Evolutionary conservation across 2,329 filamentous ascomycete species (phyloP).

Genomic region (Aspergillus unguis): DNA sequence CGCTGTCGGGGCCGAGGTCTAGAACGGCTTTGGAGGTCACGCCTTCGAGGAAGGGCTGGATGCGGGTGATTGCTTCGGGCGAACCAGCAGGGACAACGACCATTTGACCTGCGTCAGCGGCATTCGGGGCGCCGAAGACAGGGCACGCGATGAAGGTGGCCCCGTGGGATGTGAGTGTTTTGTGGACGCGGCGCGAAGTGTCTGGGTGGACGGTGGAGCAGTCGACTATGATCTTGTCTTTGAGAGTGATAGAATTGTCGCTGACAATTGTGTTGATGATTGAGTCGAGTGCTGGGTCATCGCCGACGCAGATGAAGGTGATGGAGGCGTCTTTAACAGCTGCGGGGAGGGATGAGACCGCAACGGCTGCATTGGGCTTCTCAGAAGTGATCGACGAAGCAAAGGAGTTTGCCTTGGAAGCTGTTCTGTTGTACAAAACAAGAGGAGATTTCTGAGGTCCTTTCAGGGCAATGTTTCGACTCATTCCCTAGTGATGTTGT

Average conservation of each 20-base stretch:
- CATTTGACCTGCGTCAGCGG: conserved; percentile 62
- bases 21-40: conserved; percentile 69
- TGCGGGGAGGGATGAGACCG: conserved; percentile 62
- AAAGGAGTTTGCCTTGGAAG: conserved; percentile 62
- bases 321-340: conserved; percentile 68
- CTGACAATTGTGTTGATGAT: conserved; percentile 57
- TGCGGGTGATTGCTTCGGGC: conserved; percentile 56
- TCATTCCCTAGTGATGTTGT: conserved; percentile 63
- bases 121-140: conserved; percentile 43
- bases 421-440: conserved; percentile 76
- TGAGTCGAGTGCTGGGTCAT: conserved; percentile 68
- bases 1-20: conserved; percentile 66
- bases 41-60: conserved; percentile 67
- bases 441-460: conserved; percentile 68
- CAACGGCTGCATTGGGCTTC: conserved; percentile 53
- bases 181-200: conserved; percentile 65
- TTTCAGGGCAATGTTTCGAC: conserved; percentile 77
- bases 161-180: conserved; percentile 55
- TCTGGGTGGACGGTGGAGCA: conserved; percentile 86
- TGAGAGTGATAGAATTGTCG: conserved; percentile 47
- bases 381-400: conserved; percentile 57
- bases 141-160: conserved; percentile 73
- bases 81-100: conserved; percentile 71
- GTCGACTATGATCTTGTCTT: conserved; percentile 77
- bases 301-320: conserved; percentile 75